Evolutionary conservation across 371 early-diverging fungal genomes (phyloP), one percentile per base, ranked within the genome.

Genomic region (Zychaea mexicana): DNA sequence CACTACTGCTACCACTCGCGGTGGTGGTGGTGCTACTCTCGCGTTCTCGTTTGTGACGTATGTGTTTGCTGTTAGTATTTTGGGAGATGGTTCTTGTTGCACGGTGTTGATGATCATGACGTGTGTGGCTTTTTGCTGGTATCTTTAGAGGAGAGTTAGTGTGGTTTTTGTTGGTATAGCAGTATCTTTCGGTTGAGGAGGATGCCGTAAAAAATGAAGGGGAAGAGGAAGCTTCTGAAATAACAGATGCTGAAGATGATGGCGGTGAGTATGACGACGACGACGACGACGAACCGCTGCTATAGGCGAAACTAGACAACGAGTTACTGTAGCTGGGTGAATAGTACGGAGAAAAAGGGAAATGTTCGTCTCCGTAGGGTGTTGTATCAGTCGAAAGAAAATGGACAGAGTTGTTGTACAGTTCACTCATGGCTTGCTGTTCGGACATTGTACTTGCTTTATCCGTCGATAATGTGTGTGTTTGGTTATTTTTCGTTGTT

Each of bases 291-390:
- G 21, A 58, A 24, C n/a, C n/a, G n/a, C n/a, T n/a, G 26, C 60
- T 59, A 24, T 21, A 31, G 0, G 61, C 31, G 32, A 24, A 56
- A 15, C 56, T 56, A 12, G 49, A 49, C 10, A 49, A 24, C 5
- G 49, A 49, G 3, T 30, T 53, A 26, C 57, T 63, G 21, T 55
- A 42, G 3, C 52, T 36, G 33, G 30, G 24, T 15, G 49, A 47
- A 13, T 12, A 45, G 28, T 49, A 60, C 0, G 63, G 57, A 1
- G 63, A 56, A 56, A 56, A 63, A 10, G 63, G 63, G 1, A 63
- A 32, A 17, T 63, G 32, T 56, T 63, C 57, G 19, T 63, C 57
- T 7, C 46, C 52, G 17, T 26, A 46, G 8, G 28, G 46, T 31
- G 47, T 27, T 10, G 47, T n/a, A 46, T 60, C 39, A 24, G 1